Base-by-base conservation (phyloP, 768 basidiomycete species). In the Arthromyces matolae region DNA sequence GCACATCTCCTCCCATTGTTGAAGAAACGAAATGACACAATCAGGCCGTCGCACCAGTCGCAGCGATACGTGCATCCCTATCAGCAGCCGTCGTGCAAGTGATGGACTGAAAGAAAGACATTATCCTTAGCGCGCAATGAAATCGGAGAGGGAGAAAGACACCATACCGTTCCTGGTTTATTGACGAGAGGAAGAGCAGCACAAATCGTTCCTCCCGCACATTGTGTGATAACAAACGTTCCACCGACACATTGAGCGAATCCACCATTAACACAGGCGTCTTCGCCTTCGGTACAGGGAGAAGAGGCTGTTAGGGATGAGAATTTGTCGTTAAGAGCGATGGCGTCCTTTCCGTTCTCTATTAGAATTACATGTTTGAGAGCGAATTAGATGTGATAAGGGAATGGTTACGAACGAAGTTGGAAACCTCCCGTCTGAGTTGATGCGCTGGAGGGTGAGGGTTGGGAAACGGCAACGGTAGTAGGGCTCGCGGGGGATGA, bases 111-210 rank as follows among this genome's bases (percentile, higher is more conserved):
- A 23, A 28, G 6, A 19, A 5, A 22, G 35, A 25, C 16, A 40
- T n/a, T 25, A 16, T 20, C 18, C 29, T 44, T 31, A 50, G 29
- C 4, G 1, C n/a, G 9, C 14, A 19, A 9, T 8, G 9, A 4
- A 8, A 33, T 12, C 31, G 42, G 5, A 9, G 19, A 5, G n/a
- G n/a, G 14, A 12, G 8, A 23, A 33, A n/a, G 18, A 34, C 10
- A 12, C 54, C 55, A 34, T 32, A 59, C 58, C 23, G 65, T 65
- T 18, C 65, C 65, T 3, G 59, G 38, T 16, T 44, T 56, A 52
- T 65, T 64, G 19, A 65, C 62, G 22, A 66, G 53, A 13, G 65
- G 64, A 14, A 66, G 51, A 5, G 63, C 62, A 1, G 60, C 54
- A 46, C 65, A 66, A 44, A 55, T 53, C 14, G 62, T 65, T 20